Conservation (phyloP, 208 protist genomes). For the Crithidia mellificae region DNA sequence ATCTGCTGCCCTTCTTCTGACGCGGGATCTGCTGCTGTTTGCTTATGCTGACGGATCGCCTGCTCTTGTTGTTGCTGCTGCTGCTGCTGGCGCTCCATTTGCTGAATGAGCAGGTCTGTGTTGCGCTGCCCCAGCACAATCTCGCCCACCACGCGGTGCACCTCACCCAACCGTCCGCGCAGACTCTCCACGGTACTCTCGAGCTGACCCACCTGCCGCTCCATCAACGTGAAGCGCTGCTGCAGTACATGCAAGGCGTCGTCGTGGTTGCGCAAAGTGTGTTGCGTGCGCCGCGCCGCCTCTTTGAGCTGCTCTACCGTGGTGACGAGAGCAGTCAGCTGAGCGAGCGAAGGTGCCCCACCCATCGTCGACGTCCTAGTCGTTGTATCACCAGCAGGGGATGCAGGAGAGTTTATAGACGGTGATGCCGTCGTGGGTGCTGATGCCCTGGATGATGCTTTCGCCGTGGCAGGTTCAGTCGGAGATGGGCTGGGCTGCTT, state of each 20-base stretch:
- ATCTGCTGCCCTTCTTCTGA: no score
- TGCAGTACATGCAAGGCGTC: constrained; percentile 35
- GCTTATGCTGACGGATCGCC: no score
- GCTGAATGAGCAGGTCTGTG: constrained; percentile 61
- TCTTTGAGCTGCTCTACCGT: constrained; percentile 35
- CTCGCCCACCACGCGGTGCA: constrained; percentile 49
- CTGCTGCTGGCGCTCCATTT: constrained; percentile 62
- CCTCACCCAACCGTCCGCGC: constrained; percentile 42
- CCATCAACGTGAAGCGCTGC: constrained; percentile 50
- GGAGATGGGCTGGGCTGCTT: not conserved
- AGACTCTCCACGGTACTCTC: constrained; percentile 40
- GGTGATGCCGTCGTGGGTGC: no score
- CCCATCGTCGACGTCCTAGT: no score
- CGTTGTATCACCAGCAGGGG: no score
- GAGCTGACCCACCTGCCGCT: constrained; percentile 48
- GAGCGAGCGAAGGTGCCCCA: no score
- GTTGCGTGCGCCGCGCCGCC: constrained; percentile 20
- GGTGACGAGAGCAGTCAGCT: not conserved
- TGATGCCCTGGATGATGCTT: no score
- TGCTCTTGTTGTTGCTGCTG: no score
- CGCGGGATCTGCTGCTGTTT: not conserved
- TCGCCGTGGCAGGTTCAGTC: not conserved
- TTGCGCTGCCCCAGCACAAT: constrained; percentile 60
- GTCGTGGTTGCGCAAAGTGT: constrained; percentile 30
- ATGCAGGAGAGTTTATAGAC: no score